These are phyloP conservation scores for Calocera cornea DNA, from an alignment of 768 basidiomycete genomes.

Conservation along the genomic window DNA sequence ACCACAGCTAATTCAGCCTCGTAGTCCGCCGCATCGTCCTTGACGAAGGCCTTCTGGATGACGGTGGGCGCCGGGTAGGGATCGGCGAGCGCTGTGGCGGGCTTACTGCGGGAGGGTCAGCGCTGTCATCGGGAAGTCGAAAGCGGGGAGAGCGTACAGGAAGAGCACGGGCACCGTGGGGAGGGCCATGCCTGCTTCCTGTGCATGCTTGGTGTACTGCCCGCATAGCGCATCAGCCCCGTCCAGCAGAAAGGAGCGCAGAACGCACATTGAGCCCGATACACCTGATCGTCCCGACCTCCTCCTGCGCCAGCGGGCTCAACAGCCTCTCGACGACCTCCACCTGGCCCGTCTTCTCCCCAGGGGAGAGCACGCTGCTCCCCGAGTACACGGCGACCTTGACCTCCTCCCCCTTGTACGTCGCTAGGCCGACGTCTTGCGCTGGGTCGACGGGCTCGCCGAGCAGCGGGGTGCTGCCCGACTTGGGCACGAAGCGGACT, in stretches of 20 bases:
- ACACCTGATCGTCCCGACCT: conserved; percentile 26
- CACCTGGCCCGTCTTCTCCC: conserved; percentile 18
- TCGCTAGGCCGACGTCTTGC: conserved; percentile 24
- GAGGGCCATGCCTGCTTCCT: conserved; percentile 21
- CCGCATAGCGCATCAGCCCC: background rate
- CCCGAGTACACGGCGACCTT: conserved; percentile 22
- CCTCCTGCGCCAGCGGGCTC: conserved; percentile 18
- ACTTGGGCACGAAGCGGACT: conserved; percentile 20
- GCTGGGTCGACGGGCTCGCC: conserved; percentile 21
- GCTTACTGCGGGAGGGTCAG: conserved; percentile 17
- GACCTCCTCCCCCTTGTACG: conserved; percentile 17
- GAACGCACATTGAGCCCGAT: conserved; percentile 25
- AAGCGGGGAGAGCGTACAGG: conserved; percentile 12
- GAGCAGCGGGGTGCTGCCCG: conserved; percentile 14
- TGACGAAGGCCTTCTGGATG: conserved; percentile 49
- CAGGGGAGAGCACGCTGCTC: conserved; percentile 17
- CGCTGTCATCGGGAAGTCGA: background rate
- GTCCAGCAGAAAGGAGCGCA: background rate
- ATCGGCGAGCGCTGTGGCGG: conserved; percentile 20
- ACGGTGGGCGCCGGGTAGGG: conserved; percentile 33
- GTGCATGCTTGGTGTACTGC: conserved; percentile 23
- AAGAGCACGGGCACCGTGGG: conserved; percentile 24
- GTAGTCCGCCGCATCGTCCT: conserved; percentile 63
- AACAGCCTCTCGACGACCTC: conserved; percentile 19
- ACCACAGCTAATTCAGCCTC: conserved; percentile 73